A percentile compares a stretch with the other conserved stretches of the same genome.
Conservation (phyloP, 768 basidiomycete species). For the Clavaria fumosa region DNA sequence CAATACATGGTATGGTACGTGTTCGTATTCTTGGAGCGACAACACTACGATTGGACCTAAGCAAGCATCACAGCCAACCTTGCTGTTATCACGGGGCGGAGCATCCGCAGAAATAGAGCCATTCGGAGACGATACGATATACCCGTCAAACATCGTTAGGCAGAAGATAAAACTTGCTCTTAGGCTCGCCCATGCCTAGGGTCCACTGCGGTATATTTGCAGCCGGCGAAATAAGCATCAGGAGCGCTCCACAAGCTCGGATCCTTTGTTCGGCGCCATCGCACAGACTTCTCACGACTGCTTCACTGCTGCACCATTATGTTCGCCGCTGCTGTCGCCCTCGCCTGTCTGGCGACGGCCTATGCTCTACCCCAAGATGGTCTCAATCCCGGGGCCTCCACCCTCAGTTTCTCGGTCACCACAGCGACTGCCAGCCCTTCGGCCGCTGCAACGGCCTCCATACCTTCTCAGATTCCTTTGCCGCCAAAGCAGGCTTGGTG, state of each 20-base stretch:
- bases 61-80: too few relatives aligned
- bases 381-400: background rate
- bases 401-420: constrained; percentile 27
- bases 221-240: too few relatives aligned
- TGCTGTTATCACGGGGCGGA: too few relatives aligned
- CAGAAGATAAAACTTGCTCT: background rate
- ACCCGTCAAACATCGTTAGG: background rate
- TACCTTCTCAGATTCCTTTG: constrained; percentile 50
- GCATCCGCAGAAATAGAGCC: too few relatives aligned
- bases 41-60: too few relatives aligned
- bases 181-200: background rate
- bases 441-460: constrained; percentile 28
- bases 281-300: too few relatives aligned
- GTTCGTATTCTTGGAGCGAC: too few relatives aligned
- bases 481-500: constrained; percentile 71
- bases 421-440: constrained; percentile 56
- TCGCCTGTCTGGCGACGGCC: background rate
- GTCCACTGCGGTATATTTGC: background rate
- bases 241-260: too few relatives aligned
- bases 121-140: background rate
- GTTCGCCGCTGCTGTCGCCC: constrained; percentile 13
- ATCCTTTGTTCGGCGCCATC: too few relatives aligned
- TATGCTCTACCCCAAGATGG: background rate
- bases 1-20: too few relatives aligned
- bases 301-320: too few relatives aligned